Evolutionary conservation across 495 filamentous ascomycete genomes (phyloP).

Genomic region (Collariella sp.): DNA sequence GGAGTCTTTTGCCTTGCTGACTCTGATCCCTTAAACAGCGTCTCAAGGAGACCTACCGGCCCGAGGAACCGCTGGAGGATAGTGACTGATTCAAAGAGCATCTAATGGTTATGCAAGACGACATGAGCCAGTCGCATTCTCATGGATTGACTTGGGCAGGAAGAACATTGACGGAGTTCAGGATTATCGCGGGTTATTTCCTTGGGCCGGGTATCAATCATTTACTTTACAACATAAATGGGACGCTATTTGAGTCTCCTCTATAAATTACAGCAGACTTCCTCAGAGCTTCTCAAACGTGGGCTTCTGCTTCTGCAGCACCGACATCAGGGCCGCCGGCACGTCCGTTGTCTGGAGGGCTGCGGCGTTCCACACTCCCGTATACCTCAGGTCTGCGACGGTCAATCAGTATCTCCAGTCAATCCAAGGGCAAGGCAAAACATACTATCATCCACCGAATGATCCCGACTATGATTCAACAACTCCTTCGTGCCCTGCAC

Average conservation of each 20-base stretch:
- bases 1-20: not conserved
- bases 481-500: constrained; percentile 91
- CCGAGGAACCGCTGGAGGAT: constrained; percentile 33
- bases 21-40: constrained; percentile 23
- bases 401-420: not conserved
- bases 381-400: constrained; percentile 63
- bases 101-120: too few species aligned
- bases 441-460: constrained; percentile 66
- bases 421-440: constrained; percentile 13
- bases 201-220: not conserved
- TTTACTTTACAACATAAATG: not conserved
- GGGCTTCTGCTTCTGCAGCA: constrained; percentile 69
- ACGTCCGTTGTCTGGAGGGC: constrained; percentile 79
- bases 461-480: constrained; percentile 77
- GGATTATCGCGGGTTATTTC: not conserved
- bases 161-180: too few species aligned
- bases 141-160: not conserved
- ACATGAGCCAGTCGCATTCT: too few species aligned
- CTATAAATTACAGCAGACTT: not conserved
- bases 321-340: constrained; percentile 59
- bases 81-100: constrained; percentile 19
- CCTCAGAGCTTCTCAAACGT: constrained; percentile 77
- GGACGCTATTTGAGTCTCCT: not conserved
- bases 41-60: constrained; percentile 36
- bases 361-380: constrained; percentile 75